Base-by-base conservation (phyloP, 2,329 filamentous ascomycete genomes). In the Thyridium curvatum region DNA sequence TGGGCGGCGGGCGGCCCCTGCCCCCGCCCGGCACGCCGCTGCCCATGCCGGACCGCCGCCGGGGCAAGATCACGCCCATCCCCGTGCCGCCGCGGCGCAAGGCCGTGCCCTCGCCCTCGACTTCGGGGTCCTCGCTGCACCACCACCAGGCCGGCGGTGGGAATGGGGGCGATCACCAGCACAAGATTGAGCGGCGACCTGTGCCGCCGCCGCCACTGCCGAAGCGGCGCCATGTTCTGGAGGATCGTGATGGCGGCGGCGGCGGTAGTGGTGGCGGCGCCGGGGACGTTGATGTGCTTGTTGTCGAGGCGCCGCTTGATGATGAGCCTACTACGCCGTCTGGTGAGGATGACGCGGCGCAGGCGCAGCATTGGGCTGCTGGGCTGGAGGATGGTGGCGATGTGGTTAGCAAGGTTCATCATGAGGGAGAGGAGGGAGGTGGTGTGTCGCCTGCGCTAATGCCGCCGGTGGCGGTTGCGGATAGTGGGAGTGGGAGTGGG, bases 21-120 rank as follows among this genome's bases (percentile, higher is more conserved):
- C 88, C 87, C 34, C 87, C 88, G 8, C 86, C 84, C 3, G 89
- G 88, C 3, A 81, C 75, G 33, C 88, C 89, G 4, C 69, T 94
- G 2, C 88, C 89, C 2, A 77, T 70, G 32, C 83, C 82, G 1
- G 77, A 80, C 29, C 6, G 10, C 6, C 75, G 70, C 39, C 74
- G 68, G 41, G 72, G 76, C 7, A 78, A 75, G 52, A 72, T 74
- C 33, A 74, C 71, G 35, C 66, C 73, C 13, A 74, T 69, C 42
- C 68, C 68, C 18, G 68, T 81, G 2, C 76, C 81, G 3, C 30
- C 32, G 4, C 82, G 77, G 53, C 70, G 83, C 12, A 87, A 84
- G 50, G 71, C 79, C 3, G 62, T 73, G 30, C 59, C 71, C 15
- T 71, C 74, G 4, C 64, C 69, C 6, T 26, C 21, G 21, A 26